Percentiles rank a stretch among this genome's conserved stretches.
phyloP scores from a whole-genome alignment of 1,284 basidiomycete genomes.

The Testicularia cyperi region DNA sequence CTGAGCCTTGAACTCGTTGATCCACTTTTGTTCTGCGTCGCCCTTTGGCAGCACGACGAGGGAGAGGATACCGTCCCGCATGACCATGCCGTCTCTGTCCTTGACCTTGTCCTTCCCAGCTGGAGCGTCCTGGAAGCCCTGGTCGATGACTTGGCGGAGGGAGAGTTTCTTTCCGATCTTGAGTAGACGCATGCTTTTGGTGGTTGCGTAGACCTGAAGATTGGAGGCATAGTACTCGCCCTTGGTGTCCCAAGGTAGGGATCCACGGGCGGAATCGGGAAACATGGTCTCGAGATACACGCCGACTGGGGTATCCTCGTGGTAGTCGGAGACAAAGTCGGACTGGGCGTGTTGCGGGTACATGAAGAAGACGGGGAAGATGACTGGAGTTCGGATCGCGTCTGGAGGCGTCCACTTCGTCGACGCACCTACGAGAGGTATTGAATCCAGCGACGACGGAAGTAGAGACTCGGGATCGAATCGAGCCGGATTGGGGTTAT shows the following conservation, averaged over 20 bases:
- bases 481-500: conserved; percentile 65
- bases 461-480: conserved; percentile 63
- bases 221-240: conserved; percentile 72
- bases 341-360: conserved; percentile 87
- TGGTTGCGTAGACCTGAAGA: conserved; percentile 81
- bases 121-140: conserved; percentile 63
- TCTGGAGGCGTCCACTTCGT: conserved; percentile 50
- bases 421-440: conserved; percentile 31
- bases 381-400: conserved; percentile 66
- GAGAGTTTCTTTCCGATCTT: conserved; percentile 88
- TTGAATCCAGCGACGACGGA: conserved; percentile 20
- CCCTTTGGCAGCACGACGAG: conserved; percentile 84
- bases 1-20: conserved; percentile 76
- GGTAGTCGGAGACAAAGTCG: conserved; percentile 82
- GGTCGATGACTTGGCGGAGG: conserved; percentile 71
- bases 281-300: conserved; percentile 81
- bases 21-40: conserved; percentile 75
- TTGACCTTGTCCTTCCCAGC: conserved; percentile 63
- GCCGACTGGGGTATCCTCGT: conserved; percentile 79
- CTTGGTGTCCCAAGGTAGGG: conserved; percentile 75
- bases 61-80: conserved; percentile 81
- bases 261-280: conserved; percentile 66
- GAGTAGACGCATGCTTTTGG: conserved; percentile 72
- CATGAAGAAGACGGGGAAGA: conserved; percentile 86
- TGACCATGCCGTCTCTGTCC: conserved; percentile 75